Evolutionary conservation across 306 rosid species (phyloP).

Genomic region (Pueraria montana): DNA sequence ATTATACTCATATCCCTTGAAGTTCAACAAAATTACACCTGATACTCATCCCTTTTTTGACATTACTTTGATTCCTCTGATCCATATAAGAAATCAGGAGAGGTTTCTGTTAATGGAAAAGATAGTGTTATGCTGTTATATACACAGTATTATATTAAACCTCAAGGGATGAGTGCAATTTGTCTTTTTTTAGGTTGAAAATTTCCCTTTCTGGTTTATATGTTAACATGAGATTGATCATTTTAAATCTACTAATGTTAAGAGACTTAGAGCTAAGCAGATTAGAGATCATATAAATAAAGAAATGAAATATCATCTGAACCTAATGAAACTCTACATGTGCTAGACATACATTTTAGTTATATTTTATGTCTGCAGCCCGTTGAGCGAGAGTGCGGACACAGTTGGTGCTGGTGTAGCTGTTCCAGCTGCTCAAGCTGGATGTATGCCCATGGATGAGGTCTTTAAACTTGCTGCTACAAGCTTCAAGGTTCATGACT

Average conservation of each 20-base stretch:
- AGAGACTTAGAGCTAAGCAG: not conserved
- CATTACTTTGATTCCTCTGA: not conserved
- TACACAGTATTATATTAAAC: not conserved
- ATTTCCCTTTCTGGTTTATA: not conserved
- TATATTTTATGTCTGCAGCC: slow-evolving; percentile 63
- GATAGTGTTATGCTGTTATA: not conserved
- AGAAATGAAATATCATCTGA: not conserved
- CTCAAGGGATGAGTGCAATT: not conserved
- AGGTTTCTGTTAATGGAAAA: not conserved
- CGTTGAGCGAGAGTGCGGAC: slow-evolving; percentile 84
- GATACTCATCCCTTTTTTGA: not conserved
- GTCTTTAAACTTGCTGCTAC: slow-evolving; percentile 74
- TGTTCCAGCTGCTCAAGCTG: slow-evolving; percentile 78
- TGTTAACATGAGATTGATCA: not conserved
- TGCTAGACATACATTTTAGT: slow-evolving; percentile 8
- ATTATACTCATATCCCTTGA: not conserved
- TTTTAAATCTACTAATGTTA: slow-evolving; percentile 12
- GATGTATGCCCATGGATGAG: slow-evolving; percentile 78
- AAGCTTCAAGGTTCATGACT: slow-evolving; percentile 79
- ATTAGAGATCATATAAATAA: slow-evolving; percentile 3
- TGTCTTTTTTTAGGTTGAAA: not conserved
- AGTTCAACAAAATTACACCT: not conserved
- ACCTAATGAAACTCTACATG: not conserved
- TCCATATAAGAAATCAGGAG: not conserved
- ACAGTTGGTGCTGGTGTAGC: slow-evolving; percentile 77